Evolutionary conservation across 1,284 basidiomycete species (phyloP), one percentile per base, ranked within the genome.

Genomic region (Rhodotorula sp.): DNA sequence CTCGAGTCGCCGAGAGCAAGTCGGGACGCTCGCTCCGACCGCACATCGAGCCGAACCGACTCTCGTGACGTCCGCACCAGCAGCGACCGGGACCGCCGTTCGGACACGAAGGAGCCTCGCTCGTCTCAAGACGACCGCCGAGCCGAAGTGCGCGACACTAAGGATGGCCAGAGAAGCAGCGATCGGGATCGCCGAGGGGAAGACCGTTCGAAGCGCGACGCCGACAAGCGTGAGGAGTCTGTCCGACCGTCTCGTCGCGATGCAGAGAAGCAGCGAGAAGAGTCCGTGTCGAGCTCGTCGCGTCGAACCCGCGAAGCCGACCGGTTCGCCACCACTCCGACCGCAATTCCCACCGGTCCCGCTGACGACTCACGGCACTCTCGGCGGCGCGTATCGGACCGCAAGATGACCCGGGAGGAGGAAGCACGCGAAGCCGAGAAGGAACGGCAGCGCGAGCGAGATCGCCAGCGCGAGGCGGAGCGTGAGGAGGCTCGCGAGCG

Each of bases 401-500:
- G 55, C 19, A 58, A 57, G 55, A 21, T 64, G 23, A 49, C 55
- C 31, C 55, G 63, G n/a, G 63, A 58, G 63, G 63, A 48, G 23
- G 63, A 64, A 56, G 28, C 23, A n/a, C 55, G 63, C 16, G 63
- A 64, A 45, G 63, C 48, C 48, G 70, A 77, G 47, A 79, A 80
- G 45, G 67, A 66, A 60, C 57, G 45, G 59, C 54, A 65, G 58
- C 58, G 63, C n/a, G 58, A 69, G 23, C 61, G 67, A 23, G 67
- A 68, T 45, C 43, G 52, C 4, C 50, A 66, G 49, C 59, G 75
- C 18, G 79, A 80, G 26, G 71, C 69, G 49, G 77, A 77, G 47
- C 81, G 83, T n/a, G 83, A 85, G n/a, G 80, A 83, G 63, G 84
- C 85, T 45, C 78, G 83, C 49, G 82, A 85, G 62, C 26, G 62